Conservation (phyloP, 345 rosid genomes). For the Eutrema japonicum region DNA sequence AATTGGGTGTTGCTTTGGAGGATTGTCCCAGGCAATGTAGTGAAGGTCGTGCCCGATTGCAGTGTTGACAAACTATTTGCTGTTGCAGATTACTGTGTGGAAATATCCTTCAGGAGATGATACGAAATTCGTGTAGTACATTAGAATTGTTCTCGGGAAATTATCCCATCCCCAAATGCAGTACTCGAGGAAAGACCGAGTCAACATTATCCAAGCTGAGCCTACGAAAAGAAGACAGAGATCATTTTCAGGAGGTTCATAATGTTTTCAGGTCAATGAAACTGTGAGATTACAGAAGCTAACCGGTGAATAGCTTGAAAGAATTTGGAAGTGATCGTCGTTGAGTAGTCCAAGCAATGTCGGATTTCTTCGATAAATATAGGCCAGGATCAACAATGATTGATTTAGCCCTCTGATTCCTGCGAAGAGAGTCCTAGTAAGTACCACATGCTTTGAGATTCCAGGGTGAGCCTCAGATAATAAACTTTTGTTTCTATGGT, state of each 20-base stretch:
- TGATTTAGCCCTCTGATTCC: conserved; percentile 79
- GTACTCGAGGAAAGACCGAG: conserved; percentile 74
- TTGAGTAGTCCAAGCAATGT: conserved; percentile 80
- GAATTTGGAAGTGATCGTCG: conserved; percentile 83
- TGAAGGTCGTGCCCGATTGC: conserved; percentile 86
- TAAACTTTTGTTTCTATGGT: no score
- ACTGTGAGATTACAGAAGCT: conserved; percentile 24
- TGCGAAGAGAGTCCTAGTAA: conserved; percentile 39
- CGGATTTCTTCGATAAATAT: conserved; percentile 84
- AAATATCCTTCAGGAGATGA: conserved; percentile 99
- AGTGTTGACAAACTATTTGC: conserved; percentile 60
- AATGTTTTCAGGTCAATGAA: background rate
- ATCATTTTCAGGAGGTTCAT: background rate
- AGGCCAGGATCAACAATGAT: conserved; percentile 92
- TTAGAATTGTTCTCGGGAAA: conserved; percentile 75
- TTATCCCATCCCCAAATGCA: conserved; percentile 94
- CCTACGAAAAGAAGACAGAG: conserved; percentile 51
- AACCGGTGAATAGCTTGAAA: conserved; percentile 89
- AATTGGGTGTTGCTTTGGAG: conserved; percentile 91
- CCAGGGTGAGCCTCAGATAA: background rate
- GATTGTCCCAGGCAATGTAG: conserved; percentile 95
- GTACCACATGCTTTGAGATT: conserved; percentile 20
- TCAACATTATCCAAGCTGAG: conserved; percentile 85
- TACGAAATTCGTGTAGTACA: conserved; percentile 84
- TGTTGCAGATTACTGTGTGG: conserved; percentile 86